Evolutionary conservation across 805 yeast genomes (phyloP).

Genomic region (Sugiyamaella lignohabitans): DNA sequence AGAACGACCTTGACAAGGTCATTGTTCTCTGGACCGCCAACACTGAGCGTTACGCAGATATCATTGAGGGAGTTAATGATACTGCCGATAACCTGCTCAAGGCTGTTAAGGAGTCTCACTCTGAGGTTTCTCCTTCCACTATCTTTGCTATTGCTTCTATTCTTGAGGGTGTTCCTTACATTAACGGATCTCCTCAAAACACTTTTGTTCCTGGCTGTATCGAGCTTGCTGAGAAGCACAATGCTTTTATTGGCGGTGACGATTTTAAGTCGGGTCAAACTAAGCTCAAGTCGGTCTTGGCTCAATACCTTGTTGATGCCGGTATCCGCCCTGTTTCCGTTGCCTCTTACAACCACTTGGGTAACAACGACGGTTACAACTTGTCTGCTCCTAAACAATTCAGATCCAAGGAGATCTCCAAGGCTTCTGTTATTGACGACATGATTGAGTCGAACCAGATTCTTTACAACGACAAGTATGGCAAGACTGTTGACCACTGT

Average conservation of each 20-base stretch:
- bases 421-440: constrained; percentile 89
- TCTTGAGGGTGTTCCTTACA: constrained; percentile 80
- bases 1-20: constrained; percentile 74
- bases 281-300: constrained; percentile 89
- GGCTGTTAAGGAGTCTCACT: constrained; percentile 70
- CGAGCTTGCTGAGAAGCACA: constrained; percentile 74
- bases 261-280: constrained; percentile 98
- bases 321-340: constrained; percentile 93
- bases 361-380: constrained; percentile 94
- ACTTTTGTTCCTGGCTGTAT: constrained; percentile 94
- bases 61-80: constrained; percentile 77
- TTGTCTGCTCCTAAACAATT: constrained; percentile 88
- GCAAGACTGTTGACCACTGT: constrained; percentile 81
- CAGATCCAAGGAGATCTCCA: constrained; percentile 91
- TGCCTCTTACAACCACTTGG: constrained; percentile 93
- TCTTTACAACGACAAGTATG: constrained; percentile 72
- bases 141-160: constrained; percentile 90
- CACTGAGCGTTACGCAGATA: constrained; percentile 85
- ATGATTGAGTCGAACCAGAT: constrained; percentile 82
- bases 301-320: constrained; percentile 93
- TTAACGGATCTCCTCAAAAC: constrained; percentile 96
- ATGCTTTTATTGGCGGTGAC: constrained; percentile 87
- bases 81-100: constrained; percentile 71
- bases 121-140: constrained; percentile 88
- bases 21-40: constrained; percentile 95